Evolutionary conservation across 2,329 filamentous ascomycete genomes (phyloP).

Genomic region (Epichloe scottii): DNA sequence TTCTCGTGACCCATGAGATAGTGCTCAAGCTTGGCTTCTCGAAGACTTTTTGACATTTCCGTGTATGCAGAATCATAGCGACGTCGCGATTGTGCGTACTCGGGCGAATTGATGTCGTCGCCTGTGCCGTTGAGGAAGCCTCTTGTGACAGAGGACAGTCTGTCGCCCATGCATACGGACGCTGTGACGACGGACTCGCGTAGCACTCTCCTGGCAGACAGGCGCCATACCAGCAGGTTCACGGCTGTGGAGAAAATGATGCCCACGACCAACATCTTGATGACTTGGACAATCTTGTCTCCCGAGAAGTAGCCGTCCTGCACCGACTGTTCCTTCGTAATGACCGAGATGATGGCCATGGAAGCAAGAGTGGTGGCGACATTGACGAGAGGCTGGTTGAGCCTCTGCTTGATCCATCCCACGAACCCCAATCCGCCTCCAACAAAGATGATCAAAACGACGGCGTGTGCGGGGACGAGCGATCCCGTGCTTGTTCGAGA

Average conservation of each 20-base stretch:
- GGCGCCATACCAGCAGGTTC: slow-evolving; percentile 66
- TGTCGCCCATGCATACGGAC: slow-evolving; percentile 65
- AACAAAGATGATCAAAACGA: slow-evolving; percentile 74
- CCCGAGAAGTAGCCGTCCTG: slow-evolving; percentile 72
- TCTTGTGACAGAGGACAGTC: slow-evolving; percentile 68
- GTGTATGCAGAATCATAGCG: slow-evolving; percentile 56
- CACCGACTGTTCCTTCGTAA: slow-evolving; percentile 85
- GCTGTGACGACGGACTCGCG: slow-evolving; percentile 59
- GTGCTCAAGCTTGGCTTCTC: slow-evolving; percentile 82
- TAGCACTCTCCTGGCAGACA: slow-evolving; percentile 62
- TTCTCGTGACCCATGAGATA: slow-evolving; percentile 69
- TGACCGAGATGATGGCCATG: slow-evolving; percentile 75
- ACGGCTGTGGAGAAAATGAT: slow-evolving; percentile 59
- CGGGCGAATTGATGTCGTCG: slow-evolving; percentile 55
- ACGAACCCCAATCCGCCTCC: slow-evolving; percentile 79
- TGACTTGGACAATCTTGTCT: slow-evolving; percentile 66
- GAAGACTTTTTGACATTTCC: slow-evolving; percentile 62
- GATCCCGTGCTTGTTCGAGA: slow-evolving; percentile 56
- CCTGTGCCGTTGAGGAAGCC: slow-evolving; percentile 77
- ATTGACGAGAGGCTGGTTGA: slow-evolving; percentile 69
- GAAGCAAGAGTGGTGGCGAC: slow-evolving; percentile 77
- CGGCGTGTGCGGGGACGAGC: slow-evolving; percentile 58
- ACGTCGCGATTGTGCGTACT: slow-evolving; percentile 49
- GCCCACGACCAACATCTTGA: slow-evolving; percentile 75
- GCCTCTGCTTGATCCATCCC: slow-evolving; percentile 73